Base-by-base conservation (phyloP, 1,284 basidiomycete species). In the Leccinum solheimii region DNA sequence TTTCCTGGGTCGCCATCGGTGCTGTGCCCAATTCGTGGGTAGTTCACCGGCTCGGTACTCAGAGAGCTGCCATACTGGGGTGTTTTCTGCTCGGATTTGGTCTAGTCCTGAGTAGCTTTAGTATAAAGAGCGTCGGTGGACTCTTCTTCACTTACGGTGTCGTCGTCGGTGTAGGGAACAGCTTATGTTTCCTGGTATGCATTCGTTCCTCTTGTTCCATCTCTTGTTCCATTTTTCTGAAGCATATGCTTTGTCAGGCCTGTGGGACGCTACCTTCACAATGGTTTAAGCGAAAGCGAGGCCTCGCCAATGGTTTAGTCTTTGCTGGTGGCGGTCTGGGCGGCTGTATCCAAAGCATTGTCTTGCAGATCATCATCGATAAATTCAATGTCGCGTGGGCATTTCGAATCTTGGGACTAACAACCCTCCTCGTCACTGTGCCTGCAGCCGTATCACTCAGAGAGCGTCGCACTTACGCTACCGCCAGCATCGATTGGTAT, bases 321-420 rank as follows among this genome's bases (percentile, higher is more conserved):
- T 75, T 72, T 48, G 73, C 71, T 0, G 71, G 71, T 6, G 74
- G 71, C 27, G 76, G 75, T 16, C 59, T 76, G n/a, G 74, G 76
- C 57, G 75, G 74, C 21, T 73, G 69, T 11, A 64, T 76, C 7
- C 67, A 70, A 55, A 69, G 69, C 32, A 66, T 78, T 26, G 52
- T 64, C 38, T 68, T 72, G 43, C 68, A 76, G 53, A 52, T 66
- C 13, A 68, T 77, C 48, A 69, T 76, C n/a, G 63, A 72, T 40
- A 62, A 51, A 51, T 65, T 76, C 21, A 73, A 70, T 6, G 63
- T 75, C 30, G 27, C 68, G 3, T 78, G 75, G 76, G 68, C 77
- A 3, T 78, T 78, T 58, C 70, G 75, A 23, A 70, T 77, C 51
- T 65, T 75, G 49, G 76, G 76, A 13, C 55, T 70, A 16, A 48